phyloP scores from a whole-genome alignment of 208 protist genomes.

The Endotrypanum monterogeii region DNA sequence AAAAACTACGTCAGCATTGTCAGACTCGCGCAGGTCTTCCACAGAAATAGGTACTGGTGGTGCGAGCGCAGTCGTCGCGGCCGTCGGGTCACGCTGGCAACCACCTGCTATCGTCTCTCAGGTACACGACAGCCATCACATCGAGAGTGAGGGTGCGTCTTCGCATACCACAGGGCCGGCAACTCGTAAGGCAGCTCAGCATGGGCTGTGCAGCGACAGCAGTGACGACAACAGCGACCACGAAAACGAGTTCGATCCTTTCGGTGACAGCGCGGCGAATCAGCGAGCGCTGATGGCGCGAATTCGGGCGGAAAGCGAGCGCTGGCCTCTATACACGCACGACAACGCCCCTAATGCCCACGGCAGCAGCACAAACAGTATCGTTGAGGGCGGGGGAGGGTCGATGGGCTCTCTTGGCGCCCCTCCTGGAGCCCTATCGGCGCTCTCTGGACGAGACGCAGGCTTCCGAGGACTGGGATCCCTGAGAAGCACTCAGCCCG shows the following conservation, averaged over 20 bases:
- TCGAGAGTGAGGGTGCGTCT: neutral
- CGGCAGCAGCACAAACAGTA: neutral
- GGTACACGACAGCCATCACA: neutral
- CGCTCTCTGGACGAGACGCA: neutral
- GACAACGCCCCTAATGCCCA: neutral
- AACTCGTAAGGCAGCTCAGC: neutral
- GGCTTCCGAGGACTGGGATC: neutral
- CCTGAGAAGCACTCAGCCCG: neutral
- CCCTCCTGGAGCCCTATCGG: neutral
- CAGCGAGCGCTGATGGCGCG: slow-evolving; percentile 26
- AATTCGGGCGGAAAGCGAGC: slow-evolving; percentile 22
- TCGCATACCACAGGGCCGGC: neutral
- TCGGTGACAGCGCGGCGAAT: slow-evolving; percentile 11
- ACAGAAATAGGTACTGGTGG: neutral
- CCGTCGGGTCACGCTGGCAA: slow-evolving; percentile 14
- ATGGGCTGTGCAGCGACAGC: neutral
- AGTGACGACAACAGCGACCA: neutral
- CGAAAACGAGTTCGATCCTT: slow-evolving; percentile 15
- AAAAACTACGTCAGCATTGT: neutral
- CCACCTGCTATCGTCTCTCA: slow-evolving; percentile 3
- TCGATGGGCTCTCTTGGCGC: neutral
- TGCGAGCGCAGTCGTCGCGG: neutral
- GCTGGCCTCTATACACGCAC: slow-evolving; percentile 9
- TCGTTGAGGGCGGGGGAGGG: neutral
- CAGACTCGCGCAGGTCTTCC: neutral